Evolutionary conservation across 2,329 filamentous ascomycete genomes (phyloP).

Genomic region (Phyllosticta paracitricarpa): DNA sequence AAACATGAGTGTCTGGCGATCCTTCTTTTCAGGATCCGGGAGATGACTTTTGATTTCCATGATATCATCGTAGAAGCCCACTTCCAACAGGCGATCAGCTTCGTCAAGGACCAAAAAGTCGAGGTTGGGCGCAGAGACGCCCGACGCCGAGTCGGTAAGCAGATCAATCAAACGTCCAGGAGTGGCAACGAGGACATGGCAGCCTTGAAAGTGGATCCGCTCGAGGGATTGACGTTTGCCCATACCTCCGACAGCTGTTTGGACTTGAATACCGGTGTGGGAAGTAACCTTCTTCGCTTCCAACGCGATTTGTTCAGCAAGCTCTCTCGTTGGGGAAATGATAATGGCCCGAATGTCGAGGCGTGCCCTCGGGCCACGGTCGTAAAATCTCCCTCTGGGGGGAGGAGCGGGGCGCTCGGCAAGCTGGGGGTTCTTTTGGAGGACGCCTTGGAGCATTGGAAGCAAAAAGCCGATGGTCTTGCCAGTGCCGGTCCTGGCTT

Average conservation of each 20-base stretch:
- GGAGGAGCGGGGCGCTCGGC: conserved; percentile 21
- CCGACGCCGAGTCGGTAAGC: conserved; percentile 53
- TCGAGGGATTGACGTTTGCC: conserved; percentile 60
- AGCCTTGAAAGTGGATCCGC: conserved; percentile 62
- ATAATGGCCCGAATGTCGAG: conserved; percentile 50
- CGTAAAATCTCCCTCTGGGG: neutral
- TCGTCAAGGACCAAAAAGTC: conserved; percentile 55
- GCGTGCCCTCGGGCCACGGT: conserved; percentile 26
- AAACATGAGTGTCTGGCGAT: conserved; percentile 87
- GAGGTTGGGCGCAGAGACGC: conserved; percentile 54
- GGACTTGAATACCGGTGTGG: conserved; percentile 57
- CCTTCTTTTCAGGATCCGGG: conserved; percentile 50
- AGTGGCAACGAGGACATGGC: conserved; percentile 82
- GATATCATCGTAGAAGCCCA: conserved; percentile 42
- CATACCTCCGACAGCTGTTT: conserved; percentile 86
- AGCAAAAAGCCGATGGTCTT: conserved; percentile 93
- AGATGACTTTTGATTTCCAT: conserved; percentile 41
- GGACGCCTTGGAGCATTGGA: conserved; percentile 71
- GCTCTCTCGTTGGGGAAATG: conserved; percentile 53
- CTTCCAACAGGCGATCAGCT: conserved; percentile 57
- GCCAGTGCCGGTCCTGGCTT: conserved; percentile 93
- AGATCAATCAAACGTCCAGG: conserved; percentile 82
- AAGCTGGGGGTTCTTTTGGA: conserved; percentile 53
- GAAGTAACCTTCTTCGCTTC: conserved; percentile 62
- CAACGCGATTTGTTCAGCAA: conserved; percentile 54